phyloP scores from a whole-genome alignment of 305 asterid genomes.

The Fraxinus albicans region DNA sequence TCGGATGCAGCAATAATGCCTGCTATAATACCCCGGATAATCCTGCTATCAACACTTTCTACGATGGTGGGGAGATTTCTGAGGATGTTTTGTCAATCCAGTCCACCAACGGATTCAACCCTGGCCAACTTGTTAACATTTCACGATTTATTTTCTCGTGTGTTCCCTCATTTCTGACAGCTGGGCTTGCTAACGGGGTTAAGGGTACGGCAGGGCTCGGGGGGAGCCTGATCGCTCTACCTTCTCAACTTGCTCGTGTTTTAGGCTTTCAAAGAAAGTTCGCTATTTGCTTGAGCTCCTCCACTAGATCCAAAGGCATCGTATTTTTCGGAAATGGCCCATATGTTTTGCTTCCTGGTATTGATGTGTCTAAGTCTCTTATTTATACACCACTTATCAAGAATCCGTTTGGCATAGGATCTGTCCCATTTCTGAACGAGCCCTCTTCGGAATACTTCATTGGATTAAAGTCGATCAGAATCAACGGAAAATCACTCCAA shows the following conservation, averaged over 20 bases:
- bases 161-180: constrained; percentile 24
- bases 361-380: constrained; percentile 24
- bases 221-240: constrained; percentile 27
- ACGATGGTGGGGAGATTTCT: constrained; percentile 28
- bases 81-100: constrained; percentile 32
- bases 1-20: constrained; percentile 43
- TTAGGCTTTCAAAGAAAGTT: constrained; percentile 31
- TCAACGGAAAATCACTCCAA: constrained; percentile 29
- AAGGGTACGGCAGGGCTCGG: constrained; percentile 47
- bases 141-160: constrained; percentile 26
- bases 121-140: constrained; percentile 21
- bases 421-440: neutral
- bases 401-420: constrained; percentile 33
- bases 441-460: constrained; percentile 47
- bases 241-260: constrained; percentile 28
- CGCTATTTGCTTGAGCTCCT: constrained; percentile 35
- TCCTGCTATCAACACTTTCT: neutral
- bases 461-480: constrained; percentile 28
- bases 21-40: constrained; percentile 30
- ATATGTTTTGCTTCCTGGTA: constrained; percentile 33
- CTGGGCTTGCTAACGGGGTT: constrained; percentile 28
- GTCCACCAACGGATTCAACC: constrained; percentile 38
- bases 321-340: constrained; percentile 39
- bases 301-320: constrained; percentile 26
- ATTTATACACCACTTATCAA: constrained; percentile 38